Evolutionary conservation across 257 asterid genomes (phyloP), one percentile per base, ranked within the genome.

Genomic region (Nicotiana knightiana): DNA sequence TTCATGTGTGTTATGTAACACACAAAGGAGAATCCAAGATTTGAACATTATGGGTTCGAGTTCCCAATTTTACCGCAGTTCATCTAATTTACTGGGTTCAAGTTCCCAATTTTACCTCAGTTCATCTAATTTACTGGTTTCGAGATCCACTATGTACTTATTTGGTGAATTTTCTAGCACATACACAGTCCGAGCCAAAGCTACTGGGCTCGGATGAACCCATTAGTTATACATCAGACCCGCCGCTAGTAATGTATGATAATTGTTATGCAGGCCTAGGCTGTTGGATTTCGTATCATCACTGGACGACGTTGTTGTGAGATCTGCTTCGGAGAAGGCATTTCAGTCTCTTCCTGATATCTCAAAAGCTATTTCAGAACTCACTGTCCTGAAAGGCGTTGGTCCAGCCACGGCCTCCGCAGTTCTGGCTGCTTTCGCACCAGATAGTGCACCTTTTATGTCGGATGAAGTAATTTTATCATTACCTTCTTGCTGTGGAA

Each of bases 371-470:
- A 85, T 95, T 46, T 67, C 83, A 61, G 97, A 85, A 84, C 85
- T 95, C 28, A 90, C 94, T n/a, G 94, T 86, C 12, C 24, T 95
- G 82, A 95, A 95, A 84, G 99, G 99, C 48, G 93, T 95, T 12
- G 99, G 99, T 0, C 97, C 99, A 65, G 99, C 99, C 78, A 95
- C 98, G 46, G 98, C 99, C 43, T 95, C 99, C 6, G 98, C 98
- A 16, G 87, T 93, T 30, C 94, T 95, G 63, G 96, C 99, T 5
- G 99, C 96, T 59, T 92, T 89, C 48, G 87, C 97, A 48, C 99
- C 98, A 28, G 91, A 91, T n/a, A 67, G 90, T 73, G 95, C 93
- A 43, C 97, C 98, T 2, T 95, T 95, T 88, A 95, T 95, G 97
- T 95, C 98, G 76, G 98, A 95, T 81, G 97, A 94, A 94, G 98